A percentile compares a stretch with the other conserved stretches of the same genome.
Conservation (phyloP, 331 rosid species). For the Quercus phellos region DNA sequence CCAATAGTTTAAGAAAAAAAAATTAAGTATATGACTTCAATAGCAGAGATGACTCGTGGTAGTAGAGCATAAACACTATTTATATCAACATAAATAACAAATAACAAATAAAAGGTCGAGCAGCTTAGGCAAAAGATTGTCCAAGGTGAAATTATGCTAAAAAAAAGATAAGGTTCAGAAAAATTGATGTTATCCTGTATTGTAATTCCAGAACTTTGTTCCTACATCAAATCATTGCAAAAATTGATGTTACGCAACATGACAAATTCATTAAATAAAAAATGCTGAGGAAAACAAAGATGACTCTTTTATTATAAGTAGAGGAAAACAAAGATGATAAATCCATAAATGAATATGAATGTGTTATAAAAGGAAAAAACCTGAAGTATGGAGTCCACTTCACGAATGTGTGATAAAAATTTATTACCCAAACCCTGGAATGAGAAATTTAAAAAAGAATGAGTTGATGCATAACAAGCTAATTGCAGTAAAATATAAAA, state of each 20-base stretch:
- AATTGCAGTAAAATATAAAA: background rate
- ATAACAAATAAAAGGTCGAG: background rate
- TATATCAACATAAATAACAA: background rate
- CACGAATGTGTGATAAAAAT: constrained; percentile 87
- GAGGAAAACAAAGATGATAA: background rate
- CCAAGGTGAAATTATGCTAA: background rate
- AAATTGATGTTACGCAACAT: background rate
- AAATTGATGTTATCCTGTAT: background rate
- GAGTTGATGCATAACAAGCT: constrained; percentile 6
- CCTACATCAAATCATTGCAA: background rate
- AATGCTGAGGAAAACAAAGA: background rate
- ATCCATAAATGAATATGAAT: constrained; percentile 10
- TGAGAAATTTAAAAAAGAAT: constrained; percentile 10
- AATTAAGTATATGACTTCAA: background rate
- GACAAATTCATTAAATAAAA: background rate
- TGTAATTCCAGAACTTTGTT: background rate
- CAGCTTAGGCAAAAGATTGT: background rate
- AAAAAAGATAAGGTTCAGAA: background rate
- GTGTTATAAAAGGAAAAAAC: constrained; percentile 29
- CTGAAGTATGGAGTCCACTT: constrained; percentile 97
- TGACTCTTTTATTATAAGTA: background rate
- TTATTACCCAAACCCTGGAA: constrained; percentile 95
- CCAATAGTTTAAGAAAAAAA: background rate
- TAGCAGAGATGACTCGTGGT: background rate
- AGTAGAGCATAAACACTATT: background rate